Evolutionary conservation across 129 eudicot genomes (phyloP), one percentile per base, ranked within the genome.

Genomic region (Calendula officinalis): DNA sequence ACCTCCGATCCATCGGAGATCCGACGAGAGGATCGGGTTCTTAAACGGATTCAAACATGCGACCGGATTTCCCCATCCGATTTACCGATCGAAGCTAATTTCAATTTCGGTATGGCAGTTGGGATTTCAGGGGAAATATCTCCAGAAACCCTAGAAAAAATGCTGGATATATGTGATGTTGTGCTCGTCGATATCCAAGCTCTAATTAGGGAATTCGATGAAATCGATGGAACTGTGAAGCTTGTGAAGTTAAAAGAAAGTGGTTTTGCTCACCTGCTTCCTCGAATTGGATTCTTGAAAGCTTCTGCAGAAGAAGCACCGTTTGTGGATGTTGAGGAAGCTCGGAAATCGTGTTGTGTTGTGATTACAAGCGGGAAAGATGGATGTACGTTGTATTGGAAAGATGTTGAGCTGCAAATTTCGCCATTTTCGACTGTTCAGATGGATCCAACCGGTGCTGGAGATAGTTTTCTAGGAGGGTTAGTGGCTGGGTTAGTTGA

Each of bases 391-490:
- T 77, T 88, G 50, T 83, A 81, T 64, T 83, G 84, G 84, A 71
- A 79, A 48, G 87, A 83, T 54, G 82, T 53, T 39, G 96, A 88
- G 81, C 42, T 72, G 69, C 56, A 60, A 59, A 66, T 92, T 43
- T 64, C 77, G 11, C 90, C 97, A 0, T 91, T 91, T 75, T 51
- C 76, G 44, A 61, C 95, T 0, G 79, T 80, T 16, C 95, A 91
- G 81, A 83, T 84, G 56, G 97, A 91, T 70, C 98, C 98, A 0
- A 91, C 98, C 1, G 98, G 98, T 0, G 98, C 98, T 1, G 98
- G 96, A 8, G 98, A 91, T 79, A 91, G 98, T 61, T 91, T 91
- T 52, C 54, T 91, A 42, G 98, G 86, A 3, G 98, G 98, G 49
- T 75, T 91, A 10, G 96, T 91, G 49, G 86, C 80, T 0, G 98